A percentile compares a stretch with the other conserved stretches of the same genome.
Conservation (phyloP, 257 asterid genomes). For the Solanum phureja region DNA sequence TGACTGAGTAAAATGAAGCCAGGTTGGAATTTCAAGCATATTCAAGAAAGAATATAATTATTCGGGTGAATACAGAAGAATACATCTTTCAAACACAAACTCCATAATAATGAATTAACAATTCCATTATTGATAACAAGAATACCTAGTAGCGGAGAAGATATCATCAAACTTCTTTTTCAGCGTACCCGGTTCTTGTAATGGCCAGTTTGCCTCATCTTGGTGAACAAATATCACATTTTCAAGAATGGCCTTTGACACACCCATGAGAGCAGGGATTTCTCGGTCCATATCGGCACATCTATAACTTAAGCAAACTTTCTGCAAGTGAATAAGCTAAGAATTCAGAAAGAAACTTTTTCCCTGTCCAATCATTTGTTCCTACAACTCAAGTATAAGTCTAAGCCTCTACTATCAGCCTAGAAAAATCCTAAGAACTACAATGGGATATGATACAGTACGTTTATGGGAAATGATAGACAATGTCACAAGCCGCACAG, state of each 20-base stretch:
- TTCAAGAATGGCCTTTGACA: constrained; percentile 93
- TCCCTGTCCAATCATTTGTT: neutral
- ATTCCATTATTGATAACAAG: neutral
- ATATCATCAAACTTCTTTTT: constrained; percentile 97
- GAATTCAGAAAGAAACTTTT: constrained; percentile 8
- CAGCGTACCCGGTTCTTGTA: constrained; percentile 86
- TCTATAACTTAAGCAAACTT: constrained; percentile 94
- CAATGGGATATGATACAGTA: neutral
- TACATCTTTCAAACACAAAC: neutral
- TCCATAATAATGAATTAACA: neutral
- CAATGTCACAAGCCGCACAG: neutral
- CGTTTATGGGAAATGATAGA: neutral
- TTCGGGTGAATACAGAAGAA: neutral
- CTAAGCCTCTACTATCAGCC: neutral
- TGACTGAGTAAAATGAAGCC: neutral
- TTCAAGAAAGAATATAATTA: neutral
- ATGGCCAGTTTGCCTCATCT: constrained; percentile 99
- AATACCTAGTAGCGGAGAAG: constrained; percentile 93
- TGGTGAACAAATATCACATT: constrained; percentile 97
- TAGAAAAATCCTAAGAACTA: neutral
- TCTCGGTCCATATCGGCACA: constrained; percentile 99
- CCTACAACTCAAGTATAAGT: neutral
- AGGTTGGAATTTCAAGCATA: neutral
- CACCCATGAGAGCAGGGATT: constrained; percentile 99
- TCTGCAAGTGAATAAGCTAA: constrained; percentile 48